Conservation (phyloP, 2,329 filamentous ascomycete genomes). For the Colletotrichum kahawae region DNA sequence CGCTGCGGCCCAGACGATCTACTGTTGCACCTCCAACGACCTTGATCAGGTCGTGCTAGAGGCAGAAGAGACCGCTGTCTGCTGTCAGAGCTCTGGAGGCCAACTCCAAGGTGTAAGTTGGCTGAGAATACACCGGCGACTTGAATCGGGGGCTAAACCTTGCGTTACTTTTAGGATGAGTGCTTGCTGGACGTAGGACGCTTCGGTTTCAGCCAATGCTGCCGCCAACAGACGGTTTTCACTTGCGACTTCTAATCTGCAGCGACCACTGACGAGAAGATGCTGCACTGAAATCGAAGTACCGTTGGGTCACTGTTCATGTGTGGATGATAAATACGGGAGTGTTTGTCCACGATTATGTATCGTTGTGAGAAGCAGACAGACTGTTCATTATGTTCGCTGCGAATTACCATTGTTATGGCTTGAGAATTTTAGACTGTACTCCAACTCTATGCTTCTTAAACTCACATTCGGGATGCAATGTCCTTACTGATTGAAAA, state of each 20-base stretch:
- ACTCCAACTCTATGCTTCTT: not conserved
- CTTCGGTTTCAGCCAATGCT: not conserved
- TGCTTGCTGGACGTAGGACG: not conserved
- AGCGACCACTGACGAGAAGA: not conserved
- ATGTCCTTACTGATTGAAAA: not conserved
- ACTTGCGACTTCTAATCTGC: not conserved
- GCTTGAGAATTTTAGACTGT: not conserved
- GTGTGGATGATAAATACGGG: fast-evolving
- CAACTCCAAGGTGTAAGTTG: not conserved
- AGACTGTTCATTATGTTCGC: fast-evolving
- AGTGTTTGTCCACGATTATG: not conserved
- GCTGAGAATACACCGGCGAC: not conserved
- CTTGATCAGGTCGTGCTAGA: not conserved
- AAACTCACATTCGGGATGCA: not conserved
- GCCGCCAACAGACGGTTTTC: not conserved
- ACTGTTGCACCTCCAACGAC: not conserved
- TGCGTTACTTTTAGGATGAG: not conserved
- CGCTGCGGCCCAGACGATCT: not conserved
- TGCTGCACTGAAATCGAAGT: fast-evolving
- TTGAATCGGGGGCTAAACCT: not conserved
- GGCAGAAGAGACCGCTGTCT: not conserved
- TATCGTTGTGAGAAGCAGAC: not conserved
- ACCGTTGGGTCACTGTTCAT: fast-evolving
- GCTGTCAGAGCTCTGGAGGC: not conserved
- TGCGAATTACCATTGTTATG: not conserved